Evolutionary conservation across 495 filamentous ascomycete species (phyloP).

Genomic region (Chaetomium fimeti): DNA sequence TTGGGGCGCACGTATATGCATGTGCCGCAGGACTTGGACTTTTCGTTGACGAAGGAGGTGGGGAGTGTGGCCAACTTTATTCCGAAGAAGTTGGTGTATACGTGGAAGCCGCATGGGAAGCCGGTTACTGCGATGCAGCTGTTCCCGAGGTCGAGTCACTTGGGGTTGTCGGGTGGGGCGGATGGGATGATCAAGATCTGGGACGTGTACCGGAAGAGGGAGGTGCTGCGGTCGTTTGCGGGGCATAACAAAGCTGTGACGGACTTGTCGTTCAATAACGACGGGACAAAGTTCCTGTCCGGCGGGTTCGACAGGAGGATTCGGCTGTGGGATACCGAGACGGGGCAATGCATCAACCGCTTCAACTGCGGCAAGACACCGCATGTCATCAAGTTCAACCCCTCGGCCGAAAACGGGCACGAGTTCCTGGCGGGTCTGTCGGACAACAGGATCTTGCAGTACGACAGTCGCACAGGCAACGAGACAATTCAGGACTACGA

Average conservation of each 20-base stretch:
- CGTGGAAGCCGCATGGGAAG: conserved; percentile 78
- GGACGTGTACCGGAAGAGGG: conserved; percentile 86
- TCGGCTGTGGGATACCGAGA: conserved; percentile 98
- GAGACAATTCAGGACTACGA: conserved; percentile 96
- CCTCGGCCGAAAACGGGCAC: conserved; percentile 66
- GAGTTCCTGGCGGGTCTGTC: conserved; percentile 96
- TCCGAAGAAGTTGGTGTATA: conserved; percentile 89
- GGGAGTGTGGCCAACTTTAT: conserved; percentile 83
- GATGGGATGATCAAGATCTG: conserved; percentile 92
- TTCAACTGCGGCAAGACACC: conserved; percentile 93
- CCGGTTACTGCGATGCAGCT: conserved; percentile 84
- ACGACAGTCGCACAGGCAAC: conserved; percentile 74
- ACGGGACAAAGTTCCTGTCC: conserved; percentile 86
- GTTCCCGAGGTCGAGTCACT: conserved; percentile 81
- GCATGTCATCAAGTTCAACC: conserved; percentile 93
- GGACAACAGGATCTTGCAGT: conserved; percentile 98
- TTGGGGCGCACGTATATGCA: conserved; percentile 92
- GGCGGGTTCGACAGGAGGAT: conserved; percentile 90
- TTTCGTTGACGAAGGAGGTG: conserved; percentile 78
- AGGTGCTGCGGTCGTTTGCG: conserved; percentile 82
- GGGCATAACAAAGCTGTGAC: conserved; percentile 89
- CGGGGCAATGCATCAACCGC: conserved; percentile 77
- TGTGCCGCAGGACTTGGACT: conserved; percentile 89
- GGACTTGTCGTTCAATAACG: conserved; percentile 80
- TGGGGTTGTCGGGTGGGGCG: conserved; percentile 80